These are phyloP conservation scores for Podospora conica DNA, from an alignment of 495 filamentous ascomycete genomes.

Conservation along the genomic window DNA sequence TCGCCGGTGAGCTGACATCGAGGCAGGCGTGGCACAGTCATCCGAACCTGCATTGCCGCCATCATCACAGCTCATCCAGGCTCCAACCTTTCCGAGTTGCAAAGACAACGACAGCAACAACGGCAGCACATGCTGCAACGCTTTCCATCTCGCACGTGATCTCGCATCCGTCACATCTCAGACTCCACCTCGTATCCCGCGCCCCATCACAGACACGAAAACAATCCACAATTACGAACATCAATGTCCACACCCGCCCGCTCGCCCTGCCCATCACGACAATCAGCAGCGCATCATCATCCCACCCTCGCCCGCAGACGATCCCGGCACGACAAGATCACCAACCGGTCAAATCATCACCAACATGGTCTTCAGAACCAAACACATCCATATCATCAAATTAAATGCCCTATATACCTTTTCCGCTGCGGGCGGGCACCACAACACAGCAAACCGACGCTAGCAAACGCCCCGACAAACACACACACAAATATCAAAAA, in stretches of 20 bases:
- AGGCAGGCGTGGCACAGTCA: not conserved
- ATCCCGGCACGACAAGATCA: not conserved
- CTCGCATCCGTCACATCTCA: not conserved
- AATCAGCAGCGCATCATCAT: not conserved
- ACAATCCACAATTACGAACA: not conserved
- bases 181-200: not conserved
- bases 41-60: not conserved
- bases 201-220: not conserved
- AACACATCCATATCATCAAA: not conserved
- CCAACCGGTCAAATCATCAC: not conserved
- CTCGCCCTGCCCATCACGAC: not conserved
- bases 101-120: not conserved
- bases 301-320: not conserved
- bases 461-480: not conserved
- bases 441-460: not conserved
- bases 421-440: not conserved
- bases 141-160: not conserved
- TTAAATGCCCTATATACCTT: not conserved
- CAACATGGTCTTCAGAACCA: too few relatives aligned
- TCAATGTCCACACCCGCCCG: not conserved
- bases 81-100: not conserved
- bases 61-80: not conserved
- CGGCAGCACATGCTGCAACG: not conserved
- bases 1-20: not conserved
- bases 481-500: not conserved